A percentile compares a stretch with the other conserved stretches of the same genome.
phyloP scores from a whole-genome alignment of 495 filamentous ascomycete species.

The Penicillium roqueforti region DNA sequence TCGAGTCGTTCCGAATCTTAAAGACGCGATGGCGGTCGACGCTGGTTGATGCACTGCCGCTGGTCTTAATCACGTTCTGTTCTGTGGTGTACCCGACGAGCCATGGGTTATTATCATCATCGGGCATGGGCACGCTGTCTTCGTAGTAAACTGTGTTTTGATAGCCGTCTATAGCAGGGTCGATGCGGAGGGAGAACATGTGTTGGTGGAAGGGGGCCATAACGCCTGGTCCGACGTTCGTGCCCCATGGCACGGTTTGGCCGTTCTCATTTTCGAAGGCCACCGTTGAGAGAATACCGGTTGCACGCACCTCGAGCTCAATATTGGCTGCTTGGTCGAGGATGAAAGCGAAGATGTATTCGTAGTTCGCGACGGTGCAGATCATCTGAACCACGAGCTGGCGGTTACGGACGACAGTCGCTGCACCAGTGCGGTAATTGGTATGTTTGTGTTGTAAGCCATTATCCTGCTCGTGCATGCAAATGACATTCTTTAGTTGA shows the following conservation, averaged over 20 bases:
- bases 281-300: constrained; percentile 80
- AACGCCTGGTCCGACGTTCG: constrained; percentile 80
- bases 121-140: constrained; percentile 68
- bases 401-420: constrained; percentile 56
- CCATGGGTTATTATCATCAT: constrained; percentile 68
- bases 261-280: constrained; percentile 58
- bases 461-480: constrained; percentile 66
- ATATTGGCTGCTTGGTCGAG: constrained; percentile 84
- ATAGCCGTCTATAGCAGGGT: constrained; percentile 75
- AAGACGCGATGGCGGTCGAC: constrained; percentile 63
- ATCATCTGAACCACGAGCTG: constrained; percentile 69
- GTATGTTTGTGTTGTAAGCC: constrained; percentile 68
- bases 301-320: constrained; percentile 79
- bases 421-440: constrained; percentile 59
- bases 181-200: constrained; percentile 84
- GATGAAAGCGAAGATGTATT: constrained; percentile 80
- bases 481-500: constrained; percentile 56
- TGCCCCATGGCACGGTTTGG: constrained; percentile 67
- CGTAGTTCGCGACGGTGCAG: constrained; percentile 77
- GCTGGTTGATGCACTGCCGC: constrained; percentile 62
- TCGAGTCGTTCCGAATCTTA: constrained; percentile 72
- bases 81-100: constrained; percentile 68
- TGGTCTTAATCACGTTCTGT: constrained; percentile 56
- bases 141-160: constrained; percentile 67
- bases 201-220: constrained; percentile 80